Conservation (phyloP, 345 rosid genomes). For the Capsella bursapastoris region DNA sequence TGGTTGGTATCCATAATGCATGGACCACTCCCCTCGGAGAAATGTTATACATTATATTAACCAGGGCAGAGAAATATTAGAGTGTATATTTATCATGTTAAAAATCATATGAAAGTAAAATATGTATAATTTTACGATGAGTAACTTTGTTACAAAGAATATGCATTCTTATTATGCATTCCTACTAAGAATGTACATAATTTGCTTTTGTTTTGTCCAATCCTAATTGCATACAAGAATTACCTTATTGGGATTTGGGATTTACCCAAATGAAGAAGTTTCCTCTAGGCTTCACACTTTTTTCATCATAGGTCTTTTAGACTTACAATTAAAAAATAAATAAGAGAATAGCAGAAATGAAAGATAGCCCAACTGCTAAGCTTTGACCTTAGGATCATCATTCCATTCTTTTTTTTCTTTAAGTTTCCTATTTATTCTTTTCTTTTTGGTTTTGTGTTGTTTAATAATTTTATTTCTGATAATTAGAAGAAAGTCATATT, state of each 20-base stretch:
- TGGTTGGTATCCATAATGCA: constrained; percentile 28
- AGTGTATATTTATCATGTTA: no score
- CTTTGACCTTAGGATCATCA: constrained; percentile 48
- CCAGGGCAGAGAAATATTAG: not conserved
- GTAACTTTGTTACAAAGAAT: no score
- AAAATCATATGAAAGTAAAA: no score
- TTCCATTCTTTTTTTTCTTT: constrained; percentile 20
- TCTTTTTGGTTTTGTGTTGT: constrained; percentile 14
- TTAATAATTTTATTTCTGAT: constrained; percentile 28
- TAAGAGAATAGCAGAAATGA: not conserved
- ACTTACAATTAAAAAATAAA: constrained; percentile 13
- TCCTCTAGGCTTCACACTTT: constrained; percentile 31
- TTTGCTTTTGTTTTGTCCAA: constrained; percentile 25
- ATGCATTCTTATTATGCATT: no score
- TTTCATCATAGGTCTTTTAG: constrained; percentile 18
- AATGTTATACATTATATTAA: not conserved
- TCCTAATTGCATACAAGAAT: constrained; percentile 31
- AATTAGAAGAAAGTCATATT: constrained; percentile 24
- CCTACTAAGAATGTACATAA: not conserved
- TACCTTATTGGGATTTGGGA: constrained; percentile 45
- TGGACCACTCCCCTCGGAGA: constrained; percentile 31
- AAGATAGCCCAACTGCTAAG: constrained; percentile 45
- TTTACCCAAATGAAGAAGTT: constrained; percentile 47
- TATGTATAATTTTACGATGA: not conserved
- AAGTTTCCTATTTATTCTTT: not conserved